A percentile compares a stretch with the other conserved stretches of the same genome.
phyloP scores from a whole-genome alignment of 1,284 basidiomycete species.

The Cryptococcus hybrid region DNA sequence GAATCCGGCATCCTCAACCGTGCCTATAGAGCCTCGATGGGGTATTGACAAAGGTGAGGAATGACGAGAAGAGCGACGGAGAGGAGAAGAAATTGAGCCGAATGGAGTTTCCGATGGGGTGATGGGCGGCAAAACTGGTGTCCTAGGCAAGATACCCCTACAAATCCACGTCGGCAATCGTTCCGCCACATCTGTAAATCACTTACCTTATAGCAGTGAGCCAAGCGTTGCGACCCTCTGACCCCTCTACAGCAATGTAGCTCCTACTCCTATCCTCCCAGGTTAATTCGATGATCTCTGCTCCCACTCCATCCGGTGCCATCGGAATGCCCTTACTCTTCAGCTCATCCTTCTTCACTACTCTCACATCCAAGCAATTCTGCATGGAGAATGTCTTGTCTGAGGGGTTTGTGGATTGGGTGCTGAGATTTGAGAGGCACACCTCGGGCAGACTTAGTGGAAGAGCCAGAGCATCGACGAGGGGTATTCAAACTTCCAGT shows the following conservation, averaged over 20 bases:
- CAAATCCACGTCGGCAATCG: too few species aligned
- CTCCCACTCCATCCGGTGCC: slow-evolving; percentile 35
- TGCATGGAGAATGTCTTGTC: slow-evolving; percentile 36
- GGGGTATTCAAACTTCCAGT: slow-evolving; percentile 16
- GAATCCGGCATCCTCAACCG: slow-evolving; percentile 1
- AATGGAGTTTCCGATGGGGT: slow-evolving; percentile 4
- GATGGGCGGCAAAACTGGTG: slow-evolving; percentile 7
- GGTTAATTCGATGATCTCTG: slow-evolving; percentile 41
- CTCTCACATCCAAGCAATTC: slow-evolving; percentile 39
- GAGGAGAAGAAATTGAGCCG: slow-evolving; percentile 4
- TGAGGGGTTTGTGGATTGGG: slow-evolving; percentile 16
- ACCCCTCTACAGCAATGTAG: slow-evolving; percentile 44
- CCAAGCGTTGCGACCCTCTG: slow-evolving; percentile 40
- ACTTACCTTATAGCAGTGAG: slow-evolving; percentile 45
- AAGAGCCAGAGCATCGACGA: slow-evolving; percentile 5
- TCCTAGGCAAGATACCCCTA: neutral
- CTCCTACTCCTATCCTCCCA: slow-evolving; percentile 37
- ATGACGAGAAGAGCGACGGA: neutral
- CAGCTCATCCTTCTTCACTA: slow-evolving; percentile 40
- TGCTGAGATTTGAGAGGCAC: slow-evolving; percentile 24
- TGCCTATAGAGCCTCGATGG: slow-evolving; percentile 15
- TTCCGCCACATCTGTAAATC: neutral
- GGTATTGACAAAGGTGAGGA: neutral
- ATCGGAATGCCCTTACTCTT: slow-evolving; percentile 33
- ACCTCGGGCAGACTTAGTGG: slow-evolving; percentile 22